phyloP scores from a whole-genome alignment of 202 grass and related monocot species.

The Zizania palustris region DNA sequence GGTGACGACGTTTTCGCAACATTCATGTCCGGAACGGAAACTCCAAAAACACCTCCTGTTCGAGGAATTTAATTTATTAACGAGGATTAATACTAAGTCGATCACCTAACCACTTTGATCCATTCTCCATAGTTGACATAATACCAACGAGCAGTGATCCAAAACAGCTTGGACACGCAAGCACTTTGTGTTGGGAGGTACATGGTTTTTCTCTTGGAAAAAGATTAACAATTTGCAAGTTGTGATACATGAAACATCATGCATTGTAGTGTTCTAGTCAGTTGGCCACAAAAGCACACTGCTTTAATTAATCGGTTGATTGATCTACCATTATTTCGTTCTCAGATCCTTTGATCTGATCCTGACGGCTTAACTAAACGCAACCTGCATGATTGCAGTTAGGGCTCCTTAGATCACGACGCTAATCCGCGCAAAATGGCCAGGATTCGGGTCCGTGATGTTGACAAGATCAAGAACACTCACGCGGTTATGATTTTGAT shows the following conservation, averaged over 20 bases:
- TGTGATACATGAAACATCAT: constrained; percentile 32
- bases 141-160: neutral
- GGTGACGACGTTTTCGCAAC: too few relatives aligned
- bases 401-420: constrained; percentile 37
- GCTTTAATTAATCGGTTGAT: constrained; percentile 23
- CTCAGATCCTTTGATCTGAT: constrained; percentile 36
- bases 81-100: neutral
- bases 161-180: constrained; percentile 21
- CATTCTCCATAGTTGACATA: neutral
- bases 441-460: constrained; percentile 14
- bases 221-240: constrained; percentile 15
- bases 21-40: too few relatives aligned
- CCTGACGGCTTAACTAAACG: constrained; percentile 25
- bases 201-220: neutral
- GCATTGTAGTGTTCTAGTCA: neutral
- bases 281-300: constrained; percentile 28
- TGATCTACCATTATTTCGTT: neutral
- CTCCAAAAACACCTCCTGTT: too few relatives aligned
- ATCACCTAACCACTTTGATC: neutral
- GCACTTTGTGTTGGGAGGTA: constrained; percentile 14
- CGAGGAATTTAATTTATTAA: too few relatives aligned
- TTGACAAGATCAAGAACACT: neutral
- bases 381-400: too few relatives aligned
- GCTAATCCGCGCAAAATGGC: constrained; percentile 21
- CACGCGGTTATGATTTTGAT: neutral